A percentile compares a stretch with the other conserved stretches of the same genome.
Conservation (phyloP, 2,329 filamentous ascomycete species). For the Chalaropsis ovoidea region DNA sequence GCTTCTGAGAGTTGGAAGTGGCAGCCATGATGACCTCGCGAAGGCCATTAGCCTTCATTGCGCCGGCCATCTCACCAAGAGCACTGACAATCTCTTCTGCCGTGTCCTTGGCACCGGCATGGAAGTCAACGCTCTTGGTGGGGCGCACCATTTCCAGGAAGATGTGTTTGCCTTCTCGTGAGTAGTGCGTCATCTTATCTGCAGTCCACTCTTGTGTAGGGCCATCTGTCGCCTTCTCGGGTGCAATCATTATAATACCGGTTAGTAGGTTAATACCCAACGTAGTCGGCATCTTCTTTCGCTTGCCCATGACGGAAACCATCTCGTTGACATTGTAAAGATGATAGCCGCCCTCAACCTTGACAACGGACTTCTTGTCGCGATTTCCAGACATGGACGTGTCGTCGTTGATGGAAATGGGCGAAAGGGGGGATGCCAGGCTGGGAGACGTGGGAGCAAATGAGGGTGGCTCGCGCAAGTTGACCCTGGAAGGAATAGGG, state of each 20-base stretch:
- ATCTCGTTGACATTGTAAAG: slow-evolving; percentile 97
- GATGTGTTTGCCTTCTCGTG: slow-evolving; percentile 93
- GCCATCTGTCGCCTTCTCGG: slow-evolving; percentile 72
- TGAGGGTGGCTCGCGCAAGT: slow-evolving; percentile 22
- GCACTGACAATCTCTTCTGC: slow-evolving; percentile 84
- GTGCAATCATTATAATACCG: slow-evolving; percentile 80
- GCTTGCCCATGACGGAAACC: slow-evolving; percentile 91
- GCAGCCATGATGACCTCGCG: slow-evolving; percentile 78
- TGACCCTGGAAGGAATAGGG: slow-evolving; percentile 20
- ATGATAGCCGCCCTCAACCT: slow-evolving; percentile 57
- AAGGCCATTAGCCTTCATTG: slow-evolving; percentile 69
- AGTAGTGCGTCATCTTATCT: slow-evolving; percentile 94
- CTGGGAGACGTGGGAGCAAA: slow-evolving; percentile 22
- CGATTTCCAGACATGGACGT: slow-evolving; percentile 37
- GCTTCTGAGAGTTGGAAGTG: slow-evolving; percentile 59
- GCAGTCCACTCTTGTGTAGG: slow-evolving; percentile 87
- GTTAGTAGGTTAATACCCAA: slow-evolving; percentile 85
- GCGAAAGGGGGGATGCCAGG: slow-evolving; percentile 19
- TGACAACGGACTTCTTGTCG: slow-evolving; percentile 36
- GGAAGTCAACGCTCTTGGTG: slow-evolving; percentile 91
- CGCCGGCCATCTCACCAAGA: slow-evolving; percentile 80
- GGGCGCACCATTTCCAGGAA: slow-evolving; percentile 88
- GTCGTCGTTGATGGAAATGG: slow-evolving; percentile 37
- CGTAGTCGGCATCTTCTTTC: slow-evolving; percentile 97
- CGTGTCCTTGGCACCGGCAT: slow-evolving; percentile 93